Evolutionary conservation across 2,329 filamentous ascomycete genomes (phyloP), one percentile per base, ranked within the genome.

Genomic region (Ascocoryne sarcoides): DNA sequence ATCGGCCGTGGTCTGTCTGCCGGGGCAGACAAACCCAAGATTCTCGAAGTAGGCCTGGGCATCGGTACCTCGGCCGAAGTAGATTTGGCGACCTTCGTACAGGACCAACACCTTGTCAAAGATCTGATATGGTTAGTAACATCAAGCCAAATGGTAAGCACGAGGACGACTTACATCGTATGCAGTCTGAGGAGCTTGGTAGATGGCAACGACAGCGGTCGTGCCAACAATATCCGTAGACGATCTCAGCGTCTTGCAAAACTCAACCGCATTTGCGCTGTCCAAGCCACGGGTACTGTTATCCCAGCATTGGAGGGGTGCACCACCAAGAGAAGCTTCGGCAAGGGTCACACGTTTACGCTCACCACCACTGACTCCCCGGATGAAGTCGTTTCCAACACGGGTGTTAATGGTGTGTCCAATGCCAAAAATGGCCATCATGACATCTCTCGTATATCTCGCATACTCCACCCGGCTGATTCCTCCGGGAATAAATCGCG

Each of bases 291-390:
- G 70, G 0, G 83, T 89, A n/a, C 72, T 78, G 51, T 85, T 85
- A 45, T 83, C 85, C 84, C 85, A 58, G 43, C 79, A 82, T 57
- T 84, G 79, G 2, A 76, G 67, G 30, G 70, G 76, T 1, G 76
- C 73, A 10, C 65, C 60, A 1, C 65, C 67, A n/a, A 71, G 71
- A 0, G 73, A 71, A 45, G 84, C 84, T 60, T 90, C 84, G 1
- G 82, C 83, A 47, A 90, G 86, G 14, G 78, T 84, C 2, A 90
- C 84, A 55, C 86, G 78, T 64, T 92, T 87, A 42, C 79, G 68
- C 57, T 84, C 79, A 21, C 79, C 79, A 17, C 80, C 80, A 4
- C 73, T 79, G 0, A 84, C 73, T 32, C 84, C 84, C 32, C 51
- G 75, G 10, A 87, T 68, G 35, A 81, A 76, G 51, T 85, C 80